Evolutionary conservation across 1,139 yeast species (phyloP).

Genomic region (Protomyces gravidus): DNA sequence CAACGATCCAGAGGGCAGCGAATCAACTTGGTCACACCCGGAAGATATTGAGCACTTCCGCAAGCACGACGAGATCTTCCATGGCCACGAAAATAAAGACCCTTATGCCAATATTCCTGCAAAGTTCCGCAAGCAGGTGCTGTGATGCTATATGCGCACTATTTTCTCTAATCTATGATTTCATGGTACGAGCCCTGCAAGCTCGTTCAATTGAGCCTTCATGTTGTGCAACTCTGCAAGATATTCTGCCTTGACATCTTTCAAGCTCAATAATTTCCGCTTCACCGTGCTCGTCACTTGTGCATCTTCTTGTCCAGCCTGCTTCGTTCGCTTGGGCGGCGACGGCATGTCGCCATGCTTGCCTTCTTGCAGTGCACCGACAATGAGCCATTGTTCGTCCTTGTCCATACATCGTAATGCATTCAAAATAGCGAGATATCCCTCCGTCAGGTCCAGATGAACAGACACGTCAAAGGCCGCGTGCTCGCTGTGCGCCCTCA

Average conservation of each 20-base stretch:
- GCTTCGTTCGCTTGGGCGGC: conserved; percentile 1
- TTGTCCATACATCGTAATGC: conserved; percentile 27
- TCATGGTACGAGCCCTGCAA: not conserved
- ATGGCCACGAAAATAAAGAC: conserved; percentile 18
- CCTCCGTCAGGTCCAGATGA: conserved; percentile 29
- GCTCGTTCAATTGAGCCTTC: conserved; percentile 14
- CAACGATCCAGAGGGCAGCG: conserved; percentile 41
- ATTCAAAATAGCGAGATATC: conserved; percentile 28
- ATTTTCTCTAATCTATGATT: not conserved
- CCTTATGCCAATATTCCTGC: conserved; percentile 25
- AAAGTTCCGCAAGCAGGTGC: conserved; percentile 9
- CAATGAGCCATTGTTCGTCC: conserved; percentile 30
- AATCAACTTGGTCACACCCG: conserved; percentile 34
- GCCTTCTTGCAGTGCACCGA: conserved; percentile 5
- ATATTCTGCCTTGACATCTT: conserved; percentile 17
- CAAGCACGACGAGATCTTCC: conserved; percentile 30
- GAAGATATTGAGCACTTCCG: conserved; percentile 34
- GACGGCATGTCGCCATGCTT: conserved; percentile 4
- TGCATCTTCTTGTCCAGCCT: not conserved
- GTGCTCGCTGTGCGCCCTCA: conserved; percentile 9
- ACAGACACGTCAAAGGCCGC: conserved; percentile 14
- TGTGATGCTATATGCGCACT: not conserved
- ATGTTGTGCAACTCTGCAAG: conserved; percentile 12
- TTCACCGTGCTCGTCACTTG: not conserved
- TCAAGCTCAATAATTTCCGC: conserved; percentile 10